A percentile compares a stretch with the other conserved stretches of the same genome.
Evolutionary conservation across 805 yeast genomes (phyloP).

Genomic region (Starmerella bacillaris): DNA sequence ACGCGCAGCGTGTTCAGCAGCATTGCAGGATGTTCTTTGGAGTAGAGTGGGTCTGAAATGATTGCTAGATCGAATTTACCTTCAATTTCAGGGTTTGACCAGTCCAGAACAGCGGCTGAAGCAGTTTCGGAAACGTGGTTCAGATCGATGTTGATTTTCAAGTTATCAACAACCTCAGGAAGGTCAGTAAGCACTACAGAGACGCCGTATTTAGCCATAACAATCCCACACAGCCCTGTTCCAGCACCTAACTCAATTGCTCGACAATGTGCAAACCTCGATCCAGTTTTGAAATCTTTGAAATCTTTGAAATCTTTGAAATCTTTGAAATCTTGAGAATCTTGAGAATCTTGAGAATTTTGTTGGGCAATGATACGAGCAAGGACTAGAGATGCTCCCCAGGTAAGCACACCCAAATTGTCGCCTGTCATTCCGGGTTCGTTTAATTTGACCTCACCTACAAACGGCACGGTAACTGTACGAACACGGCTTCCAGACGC

Average conservation of each 20-base stretch:
- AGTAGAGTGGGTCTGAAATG: conserved; percentile 78
- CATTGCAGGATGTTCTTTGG: conserved; percentile 61
- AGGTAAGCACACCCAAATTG: conserved; percentile 76
- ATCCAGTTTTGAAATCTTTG: neutral
- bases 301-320: no score
- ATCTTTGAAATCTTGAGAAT: no score
- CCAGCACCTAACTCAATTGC: conserved; percentile 75
- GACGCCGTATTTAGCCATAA: conserved; percentile 36
- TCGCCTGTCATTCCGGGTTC: conserved; percentile 84
- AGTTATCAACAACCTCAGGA: conserved; percentile 54
- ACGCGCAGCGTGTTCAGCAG: conserved; percentile 40
- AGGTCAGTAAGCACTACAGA: conserved; percentile 52
- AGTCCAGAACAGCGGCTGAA: conserved; percentile 45
- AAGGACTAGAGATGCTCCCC: conserved; percentile 79
- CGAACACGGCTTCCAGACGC: conserved; percentile 61
- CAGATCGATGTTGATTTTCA: conserved; percentile 37
- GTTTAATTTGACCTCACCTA: conserved; percentile 26
- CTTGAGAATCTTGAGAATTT: neutral
- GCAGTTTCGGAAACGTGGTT: conserved; percentile 28
- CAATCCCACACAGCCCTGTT: conserved; percentile 77
- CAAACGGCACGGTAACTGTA: conserved; percentile 32
- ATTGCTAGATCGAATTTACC: conserved; percentile 39
- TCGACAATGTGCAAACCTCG: conserved; percentile 18
- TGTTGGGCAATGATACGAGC: conserved; percentile 32
- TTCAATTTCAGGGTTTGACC: conserved; percentile 42